Evolutionary conservation across 768 basidiomycete species (phyloP), one percentile per base, ranked within the genome.

Genomic region (Infundibulicybe gibba): DNA sequence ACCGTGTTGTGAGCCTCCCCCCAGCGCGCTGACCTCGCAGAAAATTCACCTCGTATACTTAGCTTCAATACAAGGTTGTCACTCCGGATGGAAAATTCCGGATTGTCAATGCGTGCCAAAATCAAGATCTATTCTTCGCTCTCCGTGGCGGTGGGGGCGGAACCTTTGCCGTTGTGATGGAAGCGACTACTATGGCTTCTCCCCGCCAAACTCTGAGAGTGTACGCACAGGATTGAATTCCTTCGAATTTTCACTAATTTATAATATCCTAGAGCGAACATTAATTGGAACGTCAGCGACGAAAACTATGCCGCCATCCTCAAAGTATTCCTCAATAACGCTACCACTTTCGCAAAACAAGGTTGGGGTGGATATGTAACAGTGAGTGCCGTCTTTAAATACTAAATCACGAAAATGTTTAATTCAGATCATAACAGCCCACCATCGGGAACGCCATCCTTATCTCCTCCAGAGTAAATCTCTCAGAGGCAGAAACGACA

Each of bases 51-150:
- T 25, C 25, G 8, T 25, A 25, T 8, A n/a, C n/a, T n/a, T n/a
- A 25, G 25, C 45, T 73, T 5, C 62, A 80, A 47, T 72, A 77
- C 46, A 66, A 59, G 0, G 52, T 76, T 1, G 71, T 81, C 2
- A 70, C 65, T 8, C 63, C 78, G 4, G 61, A 64, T 6, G 76
- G 76, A 3, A 49, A 66, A 11, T 55, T 64, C 33, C 52, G 74
- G 41, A 66, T 53, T 3, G 70, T 63, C 19, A 80, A 79, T 52
- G 50, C 54, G 0, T 58, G 68, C 52, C 61, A 66, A 33, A 61
- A 78, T 48, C 12, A 60, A 3, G 74, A 80, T 45, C 64, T 80
- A 5, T 80, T 76, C 60, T 81, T 75, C 71, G 77, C 79, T 0
- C 53, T 81, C 43, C 66, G 77, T 25, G 78, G 77, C 1, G 70